These are phyloP conservation scores for Fusarium setosum DNA, from an alignment of 2,329 filamentous ascomycete species.

Conservation along the genomic window DNA sequence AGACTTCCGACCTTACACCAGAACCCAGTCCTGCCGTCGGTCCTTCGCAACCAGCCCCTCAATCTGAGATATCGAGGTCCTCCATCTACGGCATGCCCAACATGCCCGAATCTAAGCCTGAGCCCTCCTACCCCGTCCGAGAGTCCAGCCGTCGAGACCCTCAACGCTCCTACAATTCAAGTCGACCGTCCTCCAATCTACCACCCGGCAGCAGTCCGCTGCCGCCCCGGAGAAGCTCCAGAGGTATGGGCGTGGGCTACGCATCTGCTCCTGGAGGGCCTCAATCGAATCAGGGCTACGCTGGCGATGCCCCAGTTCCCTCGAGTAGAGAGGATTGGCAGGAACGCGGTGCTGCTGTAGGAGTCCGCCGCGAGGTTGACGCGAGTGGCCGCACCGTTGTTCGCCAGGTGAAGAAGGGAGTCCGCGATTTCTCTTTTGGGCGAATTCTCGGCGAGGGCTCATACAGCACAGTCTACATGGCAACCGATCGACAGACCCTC, in stretches of 20 bases:
- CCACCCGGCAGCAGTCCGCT: slow-evolving; percentile 66
- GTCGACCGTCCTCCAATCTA: slow-evolving; percentile 62
- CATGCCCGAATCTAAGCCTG: slow-evolving; percentile 73
- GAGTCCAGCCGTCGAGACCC: slow-evolving; percentile 75
- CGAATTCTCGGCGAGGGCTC: slow-evolving; percentile 93
- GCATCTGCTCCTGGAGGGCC: slow-evolving; percentile 45
- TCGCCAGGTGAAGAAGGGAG: slow-evolving; percentile 93
- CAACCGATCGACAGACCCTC: slow-evolving; percentile 91
- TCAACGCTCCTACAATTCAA: slow-evolving; percentile 70
- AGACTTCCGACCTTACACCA: slow-evolving; percentile 27
- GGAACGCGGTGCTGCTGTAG: slow-evolving; percentile 90
- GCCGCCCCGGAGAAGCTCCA: slow-evolving; percentile 82
- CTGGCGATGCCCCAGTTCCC: slow-evolving; percentile 56
- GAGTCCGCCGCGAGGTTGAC: slow-evolving; percentile 85
- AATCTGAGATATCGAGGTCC: slow-evolving; percentile 48
- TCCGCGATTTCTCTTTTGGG: slow-evolving; percentile 96
- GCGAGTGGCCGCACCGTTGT: slow-evolving; percentile 84
- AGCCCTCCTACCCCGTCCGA: slow-evolving; percentile 63
- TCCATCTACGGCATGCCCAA: slow-evolving; percentile 66
- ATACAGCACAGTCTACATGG: slow-evolving; percentile 94
- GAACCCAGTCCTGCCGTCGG: slow-evolving; percentile 21
- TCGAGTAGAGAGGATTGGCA: slow-evolving; percentile 92
- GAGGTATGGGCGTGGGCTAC: slow-evolving; percentile 72
- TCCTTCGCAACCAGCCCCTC: slow-evolving; percentile 27
- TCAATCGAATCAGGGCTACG: slow-evolving; percentile 45